Percentiles rank a stretch among this genome's conserved stretches.
These are phyloP conservation scores for Lactuca saligna DNA, from an alignment of 129 eudicot genomes.

Conservation along the genomic window DNA sequence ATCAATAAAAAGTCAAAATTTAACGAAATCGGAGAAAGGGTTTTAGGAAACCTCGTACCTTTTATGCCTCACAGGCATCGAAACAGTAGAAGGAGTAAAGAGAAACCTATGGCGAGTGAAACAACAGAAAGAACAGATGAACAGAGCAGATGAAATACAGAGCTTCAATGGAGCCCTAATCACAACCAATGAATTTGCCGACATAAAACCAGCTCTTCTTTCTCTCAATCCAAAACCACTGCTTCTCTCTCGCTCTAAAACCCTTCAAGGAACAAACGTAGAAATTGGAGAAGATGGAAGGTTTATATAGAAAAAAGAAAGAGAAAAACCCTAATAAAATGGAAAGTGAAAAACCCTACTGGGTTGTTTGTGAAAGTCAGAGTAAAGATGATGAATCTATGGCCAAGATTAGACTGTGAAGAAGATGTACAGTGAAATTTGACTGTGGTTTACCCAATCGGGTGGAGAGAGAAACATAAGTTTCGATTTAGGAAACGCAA, in stretches of 20 bases:
- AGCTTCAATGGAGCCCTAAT: background rate
- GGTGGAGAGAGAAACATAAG: background rate
- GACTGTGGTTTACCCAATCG: background rate
- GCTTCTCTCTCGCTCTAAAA: no score
- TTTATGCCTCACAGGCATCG: constrained; percentile 86
- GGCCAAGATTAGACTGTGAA: background rate
- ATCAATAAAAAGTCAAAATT: background rate
- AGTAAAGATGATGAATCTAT: background rate
- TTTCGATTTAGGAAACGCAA: background rate
- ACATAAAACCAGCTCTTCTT: background rate
- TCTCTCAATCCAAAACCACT: background rate
- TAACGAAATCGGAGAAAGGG: background rate
- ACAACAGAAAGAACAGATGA: no score
- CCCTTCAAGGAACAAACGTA: background rate
- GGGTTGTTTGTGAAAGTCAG: background rate
- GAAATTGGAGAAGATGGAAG: background rate
- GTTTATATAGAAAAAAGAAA: background rate
- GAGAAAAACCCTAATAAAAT: background rate
- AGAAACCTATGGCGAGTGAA: no score
- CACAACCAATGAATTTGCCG: background rate
- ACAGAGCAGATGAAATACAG: background rate
- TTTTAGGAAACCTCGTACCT: constrained; percentile 36
- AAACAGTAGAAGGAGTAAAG: constrained; percentile 37
- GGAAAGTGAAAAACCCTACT: background rate
- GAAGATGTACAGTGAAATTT: background rate